Evolutionary conservation across 225 moss, liverwort and hornwort genomes (phyloP), one percentile per base, ranked within the genome.

Genomic region (Polytrichum commune): DNA sequence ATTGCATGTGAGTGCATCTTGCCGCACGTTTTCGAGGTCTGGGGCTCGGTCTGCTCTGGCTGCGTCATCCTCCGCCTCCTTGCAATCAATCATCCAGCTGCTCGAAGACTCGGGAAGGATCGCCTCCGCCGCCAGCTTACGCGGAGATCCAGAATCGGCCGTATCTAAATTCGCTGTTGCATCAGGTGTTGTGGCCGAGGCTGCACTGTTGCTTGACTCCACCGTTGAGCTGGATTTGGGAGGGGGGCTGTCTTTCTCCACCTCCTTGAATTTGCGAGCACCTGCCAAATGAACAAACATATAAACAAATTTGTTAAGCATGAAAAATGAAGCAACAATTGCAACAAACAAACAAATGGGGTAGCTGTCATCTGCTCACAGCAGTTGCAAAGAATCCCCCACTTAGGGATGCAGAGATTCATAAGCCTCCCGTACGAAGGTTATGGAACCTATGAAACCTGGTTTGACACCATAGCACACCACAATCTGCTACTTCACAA

Each of bases 111-210:
- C 87, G 1, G 84, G 87, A 8, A 84, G 68, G 1, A 84, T 77
- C 0, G 81, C 87, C 55, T 87, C 87, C 5, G 87, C 87, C 19
- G 87, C 67, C 22, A 84, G 66, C 70, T 63, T 84, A 5, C 68
- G 75, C 2, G 87, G 87, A 7, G 87, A 87, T 19, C 87, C 87
- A 1, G 87, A 87, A 30, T 84, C 81, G 18, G 87, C 87, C 13
- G 84, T 87, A 70, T 87, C 87, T 54, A 87, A 30, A 22, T 28
- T 70, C 2, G 77, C 81, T 19, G 74, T 74, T 0, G 46, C 6
- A 5, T 3, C 35, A 2, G 32, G 32, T 1, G 80, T 8, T 1
- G 87, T 87, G 6, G 81, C 84, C 29, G 87, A 87, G 30, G 81
- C 87, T 19, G 81, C 83, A 60, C 86, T 87, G 68, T 75, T 16